Evolutionary conservation across 2,329 filamentous ascomycete species (phyloP).

Genomic region (Phialophora chinensis): DNA sequence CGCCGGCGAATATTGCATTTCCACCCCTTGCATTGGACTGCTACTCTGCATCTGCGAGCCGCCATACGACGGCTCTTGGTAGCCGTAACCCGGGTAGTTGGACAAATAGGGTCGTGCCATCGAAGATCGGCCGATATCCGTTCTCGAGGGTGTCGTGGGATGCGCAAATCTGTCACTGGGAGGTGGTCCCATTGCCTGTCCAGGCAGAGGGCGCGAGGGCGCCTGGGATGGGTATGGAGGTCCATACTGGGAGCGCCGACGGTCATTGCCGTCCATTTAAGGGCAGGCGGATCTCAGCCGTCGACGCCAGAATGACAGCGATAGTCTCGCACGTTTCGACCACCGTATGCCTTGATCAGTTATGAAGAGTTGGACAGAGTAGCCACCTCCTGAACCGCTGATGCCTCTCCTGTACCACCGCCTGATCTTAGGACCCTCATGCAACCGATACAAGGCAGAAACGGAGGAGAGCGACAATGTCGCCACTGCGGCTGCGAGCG

Average conservation of each 20-base stretch:
- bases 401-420: slow-evolving; percentile 29
- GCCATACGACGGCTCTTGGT: slow-evolving; percentile 61
- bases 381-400: slow-evolving; percentile 22
- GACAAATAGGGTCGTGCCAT: slow-evolving; percentile 46
- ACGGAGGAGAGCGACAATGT: slow-evolving; percentile 10
- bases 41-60: slow-evolving; percentile 58
- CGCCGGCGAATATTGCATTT: slow-evolving; percentile 70
- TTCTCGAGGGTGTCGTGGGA: slow-evolving; percentile 46
- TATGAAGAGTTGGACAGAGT: slow-evolving; percentile 7
- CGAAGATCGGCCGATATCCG: slow-evolving; percentile 46
- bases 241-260: slow-evolving; percentile 76
- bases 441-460: slow-evolving; percentile 19
- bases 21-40: slow-evolving; percentile 54
- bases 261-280: slow-evolving; percentile 79
- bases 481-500: not conserved
- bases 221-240: slow-evolving; percentile 64
- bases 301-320: slow-evolving; percentile 36
- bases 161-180: slow-evolving; percentile 56
- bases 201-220: slow-evolving; percentile 36
- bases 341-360: slow-evolving; percentile 16
- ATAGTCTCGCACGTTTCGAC: slow-evolving; percentile 1
- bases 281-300: slow-evolving; percentile 26
- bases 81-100: slow-evolving; percentile 58
- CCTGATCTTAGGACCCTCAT: slow-evolving; percentile 24
- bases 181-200: slow-evolving; percentile 49